A percentile compares a stretch with the other conserved stretches of the same genome.
Conservation (phyloP, 129 eudicot species). For the Deinandra increscens region DNA sequence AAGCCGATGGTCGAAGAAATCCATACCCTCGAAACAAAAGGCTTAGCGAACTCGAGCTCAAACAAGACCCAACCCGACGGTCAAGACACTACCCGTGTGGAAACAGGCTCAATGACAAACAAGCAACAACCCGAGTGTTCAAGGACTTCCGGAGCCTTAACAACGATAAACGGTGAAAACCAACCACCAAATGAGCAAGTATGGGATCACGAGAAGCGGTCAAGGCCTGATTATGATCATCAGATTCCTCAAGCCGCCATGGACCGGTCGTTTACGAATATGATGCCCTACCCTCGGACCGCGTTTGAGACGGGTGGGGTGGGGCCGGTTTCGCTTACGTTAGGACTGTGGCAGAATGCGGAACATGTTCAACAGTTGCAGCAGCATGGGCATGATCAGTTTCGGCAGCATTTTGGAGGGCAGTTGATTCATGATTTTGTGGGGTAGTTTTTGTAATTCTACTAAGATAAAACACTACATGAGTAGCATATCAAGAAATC, state of each 20-base stretch:
- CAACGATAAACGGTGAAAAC: slow-evolving; percentile 17
- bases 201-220: slow-evolving; percentile 61
- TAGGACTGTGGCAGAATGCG: slow-evolving; percentile 75
- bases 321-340: slow-evolving; percentile 72
- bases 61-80: slow-evolving; percentile 32
- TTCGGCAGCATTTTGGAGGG: slow-evolving; percentile 68
- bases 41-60: slow-evolving; percentile 37
- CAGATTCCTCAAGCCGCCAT: slow-evolving; percentile 39
- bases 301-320: slow-evolving; percentile 55
- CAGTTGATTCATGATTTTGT: slow-evolving; percentile 76
- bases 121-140: slow-evolving; percentile 43
- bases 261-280: slow-evolving; percentile 50
- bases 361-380: slow-evolving; percentile 57
- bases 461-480: neutral
- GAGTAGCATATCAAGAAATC: slow-evolving; percentile 25
- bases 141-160: slow-evolving; percentile 21
- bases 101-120: slow-evolving; percentile 22
- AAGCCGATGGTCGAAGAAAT: slow-evolving; percentile 94
- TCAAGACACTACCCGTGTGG: slow-evolving; percentile 27
- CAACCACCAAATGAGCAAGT: slow-evolving; percentile 30
- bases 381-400: slow-evolving; percentile 47
- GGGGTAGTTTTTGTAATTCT: slow-evolving; percentile 46
- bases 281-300: slow-evolving; percentile 46
- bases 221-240: slow-evolving; percentile 15
- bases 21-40: slow-evolving; percentile 75